Percentiles rank a stretch among this genome's conserved stretches.
phyloP scores from a whole-genome alignment of 768 basidiomycete species.

The Antrodiella citrinella region DNA sequence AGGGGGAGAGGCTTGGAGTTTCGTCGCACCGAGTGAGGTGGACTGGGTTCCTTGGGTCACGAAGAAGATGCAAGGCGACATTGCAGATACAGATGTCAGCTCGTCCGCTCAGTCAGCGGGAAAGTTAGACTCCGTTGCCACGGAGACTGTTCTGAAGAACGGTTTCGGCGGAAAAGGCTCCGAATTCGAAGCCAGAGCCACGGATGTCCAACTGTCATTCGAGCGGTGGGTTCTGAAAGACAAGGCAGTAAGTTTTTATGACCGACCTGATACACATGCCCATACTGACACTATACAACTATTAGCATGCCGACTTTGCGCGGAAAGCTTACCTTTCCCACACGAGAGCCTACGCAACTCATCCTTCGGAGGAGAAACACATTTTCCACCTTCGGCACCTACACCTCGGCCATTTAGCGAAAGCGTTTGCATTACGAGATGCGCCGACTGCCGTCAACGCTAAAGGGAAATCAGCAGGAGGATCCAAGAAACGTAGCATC shows the following conservation, averaged over 20 bases:
- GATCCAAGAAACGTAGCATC: conserved; percentile 5
- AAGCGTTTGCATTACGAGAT: conserved; percentile 85
- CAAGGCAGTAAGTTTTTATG: conserved; percentile 44
- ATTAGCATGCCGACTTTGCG: conserved; percentile 69
- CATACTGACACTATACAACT: background rate
- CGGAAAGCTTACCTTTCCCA: conserved; percentile 86
- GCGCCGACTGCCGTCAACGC: conserved; percentile 43
- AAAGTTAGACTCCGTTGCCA: conserved; percentile 46
- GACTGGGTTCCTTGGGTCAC: conserved; percentile 92
- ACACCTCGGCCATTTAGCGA: conserved; percentile 91
- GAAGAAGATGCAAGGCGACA: conserved; percentile 61
- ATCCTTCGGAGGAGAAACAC: conserved; percentile 90
- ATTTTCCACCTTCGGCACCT: conserved; percentile 94
- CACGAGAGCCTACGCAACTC: conserved; percentile 94
- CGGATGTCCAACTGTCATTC: conserved; percentile 90
- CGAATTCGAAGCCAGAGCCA: conserved; percentile 86
- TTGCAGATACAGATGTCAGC: conserved; percentile 15
- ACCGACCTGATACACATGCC: background rate
- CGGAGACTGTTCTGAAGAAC: conserved; percentile 63
- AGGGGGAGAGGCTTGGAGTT: conserved; percentile 93
- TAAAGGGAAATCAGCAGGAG: conserved; percentile 7
- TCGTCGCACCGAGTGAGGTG: conserved; percentile 79
- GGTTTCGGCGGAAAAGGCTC: conserved; percentile 82
- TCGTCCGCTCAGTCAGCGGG: conserved; percentile 15
- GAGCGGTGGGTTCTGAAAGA: conserved; percentile 83